These are phyloP conservation scores for Candida frijolesensis DNA, from an alignment of 1,139 yeast species.

Conservation along the genomic window DNA sequence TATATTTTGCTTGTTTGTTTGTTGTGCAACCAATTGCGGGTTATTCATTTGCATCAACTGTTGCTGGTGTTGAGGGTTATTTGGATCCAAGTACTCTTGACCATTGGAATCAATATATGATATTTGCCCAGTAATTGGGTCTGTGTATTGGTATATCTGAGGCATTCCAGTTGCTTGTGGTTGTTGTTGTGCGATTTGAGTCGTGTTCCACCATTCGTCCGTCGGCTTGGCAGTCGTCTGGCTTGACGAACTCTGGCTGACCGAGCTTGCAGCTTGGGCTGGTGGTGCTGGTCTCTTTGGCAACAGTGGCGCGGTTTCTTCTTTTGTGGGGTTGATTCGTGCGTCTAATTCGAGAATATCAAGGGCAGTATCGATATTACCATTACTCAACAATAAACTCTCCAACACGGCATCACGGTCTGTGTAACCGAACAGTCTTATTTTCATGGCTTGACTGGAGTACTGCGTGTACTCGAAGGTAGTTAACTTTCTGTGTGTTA, in stretches of 20 bases:
- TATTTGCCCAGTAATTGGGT: conserved; percentile 62
- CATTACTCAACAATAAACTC: conserved; percentile 49
- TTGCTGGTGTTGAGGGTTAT: conserved; percentile 55
- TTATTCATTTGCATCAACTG: conserved; percentile 46
- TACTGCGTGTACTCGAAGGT: conserved; percentile 46
- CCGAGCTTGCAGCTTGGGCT: not conserved
- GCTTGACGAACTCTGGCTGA: not conserved
- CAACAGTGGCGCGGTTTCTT: conserved; percentile 46
- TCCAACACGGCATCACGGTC: conserved; percentile 52
- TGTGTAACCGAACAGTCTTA: conserved; percentile 47
- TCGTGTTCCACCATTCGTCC: conserved; percentile 32
- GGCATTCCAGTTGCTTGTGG: conserved; percentile 25
- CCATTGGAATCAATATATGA: conserved; percentile 61
- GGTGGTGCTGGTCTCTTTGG: conserved; percentile 44
- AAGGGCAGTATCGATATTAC: conserved; percentile 51
- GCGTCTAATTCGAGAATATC: conserved; percentile 48
- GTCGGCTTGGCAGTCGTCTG: conserved; percentile 15
- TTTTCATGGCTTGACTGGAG: conserved; percentile 38
- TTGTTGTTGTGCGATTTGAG: conserved; percentile 8
- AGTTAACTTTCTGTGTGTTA: conserved; percentile 47
- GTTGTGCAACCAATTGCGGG: conserved; percentile 47
- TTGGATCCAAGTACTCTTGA: conserved; percentile 60
- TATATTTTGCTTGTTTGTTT: conserved; percentile 44
- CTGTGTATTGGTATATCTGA: conserved; percentile 61
- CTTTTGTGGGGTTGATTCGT: conserved; percentile 36